Base-by-base conservation (phyloP, 352 stramenopile species). In the Blastocystis sp. region DNA sequence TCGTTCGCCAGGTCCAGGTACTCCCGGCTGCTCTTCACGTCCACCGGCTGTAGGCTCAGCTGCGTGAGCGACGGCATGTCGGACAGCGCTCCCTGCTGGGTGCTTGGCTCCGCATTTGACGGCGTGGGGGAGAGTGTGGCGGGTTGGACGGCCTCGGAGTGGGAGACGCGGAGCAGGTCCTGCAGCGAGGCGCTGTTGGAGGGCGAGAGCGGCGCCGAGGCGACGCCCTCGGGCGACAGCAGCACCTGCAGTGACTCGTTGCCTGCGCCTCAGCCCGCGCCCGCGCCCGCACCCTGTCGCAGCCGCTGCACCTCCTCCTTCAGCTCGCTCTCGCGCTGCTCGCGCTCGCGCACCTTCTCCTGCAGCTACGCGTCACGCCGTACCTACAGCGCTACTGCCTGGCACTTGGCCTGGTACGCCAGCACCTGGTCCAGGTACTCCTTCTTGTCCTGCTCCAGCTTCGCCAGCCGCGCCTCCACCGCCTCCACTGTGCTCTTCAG, bases 1-100 rank as follows among this genome's bases (percentile, higher is more conserved):
- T 81, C 71, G 34, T 81, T 81, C 28, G 71, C 71, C 71, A 66
- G 71, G 21, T 81, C 71, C 21, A 81, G 17, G 61, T 81, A 81
- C 48, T 62, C 71, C n/a, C 21, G 23, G 10, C 11, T 65, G 53
- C 38, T 65, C 0, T 23, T 52, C 21, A 81, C 71, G 43, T 81
- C 61, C 28, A 64, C 53, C 11, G 23, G 10, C 14, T 40, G 17
- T 17, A 19, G 40, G 21, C 28, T 40, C 9, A 17, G 3, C n/a
- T n/a, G 2, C 52, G 67, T 19, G 19, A 28, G 4, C n/a, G 65
- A 3, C 65, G 28, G 28, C 28, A 0, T 34, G 28, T 34, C 28
- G 28, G 28, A 34, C 28, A 34, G 28, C 28, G 28, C 28, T 34
- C 28, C 28, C 28, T 34, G 28, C 28, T 34, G 28, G 28, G 28